Base-by-base conservation (phyloP, 495 filamentous ascomycete species). In the Penicillium psychrofluorescens region DNA sequence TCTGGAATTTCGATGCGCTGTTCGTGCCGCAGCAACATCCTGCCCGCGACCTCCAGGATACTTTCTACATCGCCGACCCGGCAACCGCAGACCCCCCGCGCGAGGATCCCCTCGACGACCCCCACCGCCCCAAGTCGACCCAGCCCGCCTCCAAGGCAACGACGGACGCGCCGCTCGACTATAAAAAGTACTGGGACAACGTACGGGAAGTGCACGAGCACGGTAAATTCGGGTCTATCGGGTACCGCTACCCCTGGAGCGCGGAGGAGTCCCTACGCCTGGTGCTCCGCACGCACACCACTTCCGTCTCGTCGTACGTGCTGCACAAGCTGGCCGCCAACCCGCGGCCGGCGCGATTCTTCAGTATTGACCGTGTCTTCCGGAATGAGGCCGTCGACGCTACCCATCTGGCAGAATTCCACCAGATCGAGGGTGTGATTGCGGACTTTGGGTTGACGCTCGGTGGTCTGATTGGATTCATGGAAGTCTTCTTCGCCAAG, bases 1-100 rank as follows among this genome's bases (percentile, higher is more conserved):
- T 96, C 82, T 98, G 91, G 85, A 96, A 96, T 67, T 97, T 97
- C 64, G 92, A 97, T 53, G 81, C 90, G 35, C 90, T 98, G 45
- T 96, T 89, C 70, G 89, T 98, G 15, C 90, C 90, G 22, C 92
- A 98, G 67, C 91, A 96, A 75, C 92, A 96, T 63, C 92, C 91
- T 29, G 90, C 92, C 47, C 87, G 92, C 54, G 92, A 96, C 57
- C 71, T 95, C 31, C 92, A 96, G 77, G 90, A 97, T 59, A 98
- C 92, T 45, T 95, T 97, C 76, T 97, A 95, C 71, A 90, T 96
- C 56, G 88, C 89, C 37, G 91, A 97, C 52, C 92, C 91, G 8
- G 65, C 77, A 16, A 68, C 53, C 32, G 89, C 91, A 33, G 88
- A 87, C 52, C 80, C 69, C 56, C 92, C 92, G 0, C 76, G 80